These are phyloP conservation scores for Termitomyces titanicus DNA, from an alignment of 768 basidiomycete species.

Conservation along the genomic window DNA sequence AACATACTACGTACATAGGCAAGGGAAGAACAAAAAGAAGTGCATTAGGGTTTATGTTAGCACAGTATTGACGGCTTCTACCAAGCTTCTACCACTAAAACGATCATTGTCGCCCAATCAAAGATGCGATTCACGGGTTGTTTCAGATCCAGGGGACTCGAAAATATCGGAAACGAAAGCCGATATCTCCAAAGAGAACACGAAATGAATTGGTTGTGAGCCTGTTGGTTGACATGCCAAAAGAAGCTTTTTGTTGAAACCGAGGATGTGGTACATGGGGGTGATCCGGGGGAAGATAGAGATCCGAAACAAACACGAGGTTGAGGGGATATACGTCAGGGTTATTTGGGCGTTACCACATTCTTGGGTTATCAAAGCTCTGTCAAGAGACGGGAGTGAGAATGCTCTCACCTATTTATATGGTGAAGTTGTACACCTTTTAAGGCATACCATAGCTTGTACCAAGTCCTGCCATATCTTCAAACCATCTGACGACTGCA, in stretches of 20 bases:
- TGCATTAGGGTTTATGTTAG: neutral
- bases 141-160: constrained; percentile 4
- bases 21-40: neutral
- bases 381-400: too few species aligned
- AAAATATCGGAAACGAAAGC: constrained; percentile 5
- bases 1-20: too few species aligned
- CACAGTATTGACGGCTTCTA: neutral
- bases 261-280: neutral
- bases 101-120: neutral
- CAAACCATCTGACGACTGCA: constrained; percentile 66
- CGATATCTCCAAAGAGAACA: constrained; percentile 9
- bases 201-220: neutral
- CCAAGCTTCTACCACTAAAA: neutral
- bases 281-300: neutral
- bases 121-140: neutral
- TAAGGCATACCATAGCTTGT: neutral
- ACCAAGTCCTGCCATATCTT: constrained; percentile 61
- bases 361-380: neutral
- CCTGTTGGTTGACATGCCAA: neutral
- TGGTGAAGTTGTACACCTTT: neutral
- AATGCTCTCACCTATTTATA: neutral
- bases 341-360: too few species aligned
- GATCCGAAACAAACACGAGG: neutral
- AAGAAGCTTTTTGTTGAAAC: neutral
- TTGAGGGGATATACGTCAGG: too few species aligned